Conservation (phyloP, 73 alveolate species). For the Paramecium caudatum region DNA sequence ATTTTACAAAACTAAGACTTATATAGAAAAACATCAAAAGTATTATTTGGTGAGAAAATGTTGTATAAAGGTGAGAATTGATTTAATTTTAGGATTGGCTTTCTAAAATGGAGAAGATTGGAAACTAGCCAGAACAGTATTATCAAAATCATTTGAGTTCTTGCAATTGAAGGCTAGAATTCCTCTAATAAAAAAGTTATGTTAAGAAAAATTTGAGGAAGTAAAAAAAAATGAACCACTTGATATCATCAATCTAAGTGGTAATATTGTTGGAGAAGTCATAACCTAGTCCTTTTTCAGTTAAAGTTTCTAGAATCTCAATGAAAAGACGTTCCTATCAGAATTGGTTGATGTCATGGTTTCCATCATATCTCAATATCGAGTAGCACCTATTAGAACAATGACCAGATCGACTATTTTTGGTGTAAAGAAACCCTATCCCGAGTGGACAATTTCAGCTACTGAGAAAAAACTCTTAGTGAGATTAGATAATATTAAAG, state of each 20-base stretch:
- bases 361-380: not conserved
- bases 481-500: not conserved
- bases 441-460: not conserved
- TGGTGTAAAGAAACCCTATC: not conserved
- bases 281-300: conserved; percentile 20
- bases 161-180: conserved; percentile 2
- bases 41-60: conserved; percentile 45
- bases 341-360: conserved; percentile 28
- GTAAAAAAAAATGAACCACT: not conserved
- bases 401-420: not conserved
- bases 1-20: not conserved
- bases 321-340: conserved; percentile 3
- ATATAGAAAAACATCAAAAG: not conserved
- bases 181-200: conserved; percentile 11
- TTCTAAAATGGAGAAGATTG: conserved; percentile 52
- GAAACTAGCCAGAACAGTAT: conserved; percentile 54
- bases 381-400: conserved; percentile 22
- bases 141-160: conserved; percentile 57
- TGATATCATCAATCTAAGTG: not conserved
- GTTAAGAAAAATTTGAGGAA: not conserved
- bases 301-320: not conserved
- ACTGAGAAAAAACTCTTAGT: not conserved
- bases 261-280: conserved; percentile 14
- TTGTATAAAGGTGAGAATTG: conserved; percentile 5
- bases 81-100: conserved; percentile 1